phyloP scores from a whole-genome alignment of 441 rosid species.

The Rhodomyrtus psidioides region DNA sequence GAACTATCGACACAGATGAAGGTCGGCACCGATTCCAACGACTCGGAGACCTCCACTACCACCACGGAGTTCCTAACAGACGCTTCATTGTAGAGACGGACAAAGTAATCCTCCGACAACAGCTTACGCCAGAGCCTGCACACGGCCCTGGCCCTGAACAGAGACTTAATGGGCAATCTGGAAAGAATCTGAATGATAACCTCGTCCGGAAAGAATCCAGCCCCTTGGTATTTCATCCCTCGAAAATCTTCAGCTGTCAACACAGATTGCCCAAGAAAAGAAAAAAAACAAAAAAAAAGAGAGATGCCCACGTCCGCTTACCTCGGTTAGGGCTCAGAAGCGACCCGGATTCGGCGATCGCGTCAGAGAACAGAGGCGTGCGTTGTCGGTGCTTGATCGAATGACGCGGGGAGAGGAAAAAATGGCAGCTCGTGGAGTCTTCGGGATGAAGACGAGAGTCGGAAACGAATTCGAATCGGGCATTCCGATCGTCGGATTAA shows the following conservation, averaged over 20 bases:
- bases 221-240: slow-evolving; percentile 23
- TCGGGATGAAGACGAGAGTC: not conserved
- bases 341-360: not conserved
- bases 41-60: slow-evolving; percentile 52
- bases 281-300: no score
- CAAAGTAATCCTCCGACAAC: slow-evolving; percentile 51
- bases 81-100: slow-evolving; percentile 40
- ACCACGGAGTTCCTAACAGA: slow-evolving; percentile 47
- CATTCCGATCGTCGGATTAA: not conserved
- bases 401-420: not conserved
- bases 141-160: slow-evolving; percentile 58
- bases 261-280: not conserved
- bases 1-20: slow-evolving; percentile 54
- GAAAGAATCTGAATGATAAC: slow-evolving; percentile 59
- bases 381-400: not conserved
- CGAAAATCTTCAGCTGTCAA: not conserved
- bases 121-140: slow-evolving; percentile 70
- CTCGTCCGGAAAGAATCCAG: slow-evolving; percentile 52
- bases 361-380: not conserved
- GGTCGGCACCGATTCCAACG: slow-evolving; percentile 38
- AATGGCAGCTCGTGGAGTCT: not conserved
- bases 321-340: not conserved
- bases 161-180: slow-evolving; percentile 66
- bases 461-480: not conserved
- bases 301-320: not conserved